phyloP scores from a whole-genome alignment of 169 alveolate species.

The Theileria luwenshuni region DNA sequence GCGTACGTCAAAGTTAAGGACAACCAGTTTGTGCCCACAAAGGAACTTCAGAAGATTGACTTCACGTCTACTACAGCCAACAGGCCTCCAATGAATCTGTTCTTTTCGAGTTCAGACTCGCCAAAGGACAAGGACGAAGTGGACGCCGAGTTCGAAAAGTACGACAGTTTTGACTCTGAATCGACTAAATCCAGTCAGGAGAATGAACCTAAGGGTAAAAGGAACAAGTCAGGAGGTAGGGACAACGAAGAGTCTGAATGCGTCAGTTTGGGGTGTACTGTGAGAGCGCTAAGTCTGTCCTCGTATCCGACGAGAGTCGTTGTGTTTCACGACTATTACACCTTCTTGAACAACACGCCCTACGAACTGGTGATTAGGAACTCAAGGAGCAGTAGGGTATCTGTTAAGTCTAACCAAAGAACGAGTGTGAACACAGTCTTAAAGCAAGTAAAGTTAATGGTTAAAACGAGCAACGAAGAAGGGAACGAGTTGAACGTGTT shows the following conservation, averaged over 20 bases:
- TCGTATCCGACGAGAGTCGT: slow-evolving; percentile 77
- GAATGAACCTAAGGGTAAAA: slow-evolving; percentile 16
- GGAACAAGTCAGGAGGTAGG: neutral
- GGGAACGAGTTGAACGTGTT: slow-evolving; percentile 61
- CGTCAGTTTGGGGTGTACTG: slow-evolving; percentile 70
- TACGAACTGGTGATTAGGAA: slow-evolving; percentile 68
- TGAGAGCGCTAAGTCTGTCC: slow-evolving; percentile 80
- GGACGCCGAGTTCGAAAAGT: neutral
- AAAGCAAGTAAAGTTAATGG: slow-evolving; percentile 11
- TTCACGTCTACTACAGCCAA: slow-evolving; percentile 55
- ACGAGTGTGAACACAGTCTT: slow-evolving; percentile 20
- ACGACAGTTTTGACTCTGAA: neutral
- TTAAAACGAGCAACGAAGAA: slow-evolving; percentile 58
- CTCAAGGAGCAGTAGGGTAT: slow-evolving; percentile 5
- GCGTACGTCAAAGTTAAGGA: slow-evolving; percentile 22
- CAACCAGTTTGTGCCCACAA: slow-evolving; percentile 15
- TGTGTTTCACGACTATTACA: slow-evolving; percentile 76
- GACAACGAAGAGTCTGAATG: slow-evolving; percentile 6
- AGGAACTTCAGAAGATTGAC: slow-evolving; percentile 36
- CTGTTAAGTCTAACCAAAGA: slow-evolving; percentile 13
- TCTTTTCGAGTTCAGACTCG: neutral
- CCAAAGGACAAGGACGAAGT: neutral
- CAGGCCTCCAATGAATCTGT: slow-evolving; percentile 62
- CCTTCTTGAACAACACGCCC: slow-evolving; percentile 78
- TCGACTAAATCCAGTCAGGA: slow-evolving; percentile 5